Percentiles rank a stretch among this genome's conserved stretches.
Conservation (phyloP, 208 protist species). For the Wallacemonas sp. region DNA sequence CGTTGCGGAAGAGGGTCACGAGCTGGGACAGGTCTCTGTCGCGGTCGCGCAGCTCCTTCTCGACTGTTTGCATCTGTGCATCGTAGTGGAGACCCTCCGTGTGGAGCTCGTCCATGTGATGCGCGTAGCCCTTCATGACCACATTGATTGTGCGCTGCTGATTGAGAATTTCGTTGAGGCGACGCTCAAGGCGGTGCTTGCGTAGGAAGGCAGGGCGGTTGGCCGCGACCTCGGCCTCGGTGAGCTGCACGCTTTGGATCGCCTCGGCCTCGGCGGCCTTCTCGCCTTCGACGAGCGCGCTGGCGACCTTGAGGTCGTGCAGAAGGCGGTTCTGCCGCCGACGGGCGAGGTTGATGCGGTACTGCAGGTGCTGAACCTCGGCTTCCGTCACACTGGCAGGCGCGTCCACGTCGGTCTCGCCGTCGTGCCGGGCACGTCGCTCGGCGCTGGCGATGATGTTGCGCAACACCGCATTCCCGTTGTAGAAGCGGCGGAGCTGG, state of each 20-base stretch:
- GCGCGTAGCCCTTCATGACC: constrained; percentile 85
- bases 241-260: neutral
- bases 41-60: constrained; percentile 71
- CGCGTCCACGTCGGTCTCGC: neutral
- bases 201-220: constrained; percentile 61
- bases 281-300: constrained; percentile 2
- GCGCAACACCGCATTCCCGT: constrained; percentile 62
- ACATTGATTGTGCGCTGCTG: constrained; percentile 83
- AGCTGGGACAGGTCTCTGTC: constrained; percentile 89
- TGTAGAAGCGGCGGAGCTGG: constrained; percentile 41
- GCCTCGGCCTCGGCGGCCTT: neutral
- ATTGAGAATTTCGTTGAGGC: constrained; percentile 85
- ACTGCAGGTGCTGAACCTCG: constrained; percentile 46
- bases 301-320: constrained; percentile 29
- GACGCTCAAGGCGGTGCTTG: constrained; percentile 89
- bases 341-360: constrained; percentile 40
- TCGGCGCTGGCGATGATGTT: constrained; percentile 49
- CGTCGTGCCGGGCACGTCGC: constrained; percentile 19
- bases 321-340: constrained; percentile 46
- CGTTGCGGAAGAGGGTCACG: constrained; percentile 78
- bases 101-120: constrained; percentile 74
- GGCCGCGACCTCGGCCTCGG: constrained; percentile 14
- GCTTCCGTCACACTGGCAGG: constrained; percentile 43
- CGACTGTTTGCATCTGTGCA: constrained; percentile 50
- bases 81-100: constrained; percentile 69